Evolutionary conservation across 108 stramenopile species (phyloP).

Genomic region (Epipyxis sp.): DNA sequence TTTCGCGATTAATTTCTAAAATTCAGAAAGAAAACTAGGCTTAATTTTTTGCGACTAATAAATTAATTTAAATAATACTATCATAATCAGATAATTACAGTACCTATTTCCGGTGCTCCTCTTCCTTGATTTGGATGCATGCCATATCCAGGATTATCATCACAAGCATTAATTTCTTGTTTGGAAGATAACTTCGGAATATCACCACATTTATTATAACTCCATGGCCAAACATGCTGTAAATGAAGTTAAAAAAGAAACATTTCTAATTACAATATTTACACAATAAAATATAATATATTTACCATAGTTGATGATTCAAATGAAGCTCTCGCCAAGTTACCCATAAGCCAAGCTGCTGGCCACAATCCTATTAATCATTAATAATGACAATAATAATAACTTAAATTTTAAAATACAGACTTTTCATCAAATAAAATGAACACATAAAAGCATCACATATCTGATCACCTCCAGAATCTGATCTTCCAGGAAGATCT

Average conservation of each 20-base stretch:
- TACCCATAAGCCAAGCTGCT: conserved; percentile 82
- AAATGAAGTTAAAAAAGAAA: not conserved
- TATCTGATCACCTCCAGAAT: conserved; percentile 67
- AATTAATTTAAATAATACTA: too few species aligned
- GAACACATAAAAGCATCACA: too few species aligned
- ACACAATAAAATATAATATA: not conserved
- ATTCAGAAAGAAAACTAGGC: too few species aligned
- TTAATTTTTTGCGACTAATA: too few species aligned
- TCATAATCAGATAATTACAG: too few species aligned
- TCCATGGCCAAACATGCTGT: conserved; percentile 80
- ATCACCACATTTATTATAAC: conserved; percentile 71
- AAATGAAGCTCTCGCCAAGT: conserved; percentile 79
- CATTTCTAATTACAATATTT: not conserved
- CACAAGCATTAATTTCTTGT: conserved; percentile 75
- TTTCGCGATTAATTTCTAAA: too few species aligned
- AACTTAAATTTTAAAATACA: too few species aligned
- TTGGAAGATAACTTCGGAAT: conserved; percentile 42
- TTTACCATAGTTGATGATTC: conserved; percentile 64
- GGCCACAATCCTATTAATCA: too few species aligned
- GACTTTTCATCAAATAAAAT: too few species aligned
- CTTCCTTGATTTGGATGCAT: conserved; percentile 66
- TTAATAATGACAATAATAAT: too few species aligned
- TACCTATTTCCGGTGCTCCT: conserved; percentile 82
- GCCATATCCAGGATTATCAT: conserved; percentile 69
- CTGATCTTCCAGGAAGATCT: conserved; percentile 69